A percentile compares a stretch with the other conserved stretches of the same genome.
Evolutionary conservation across 2,329 filamentous ascomycete species (phyloP).

Genomic region (Venturia pyrina): DNA sequence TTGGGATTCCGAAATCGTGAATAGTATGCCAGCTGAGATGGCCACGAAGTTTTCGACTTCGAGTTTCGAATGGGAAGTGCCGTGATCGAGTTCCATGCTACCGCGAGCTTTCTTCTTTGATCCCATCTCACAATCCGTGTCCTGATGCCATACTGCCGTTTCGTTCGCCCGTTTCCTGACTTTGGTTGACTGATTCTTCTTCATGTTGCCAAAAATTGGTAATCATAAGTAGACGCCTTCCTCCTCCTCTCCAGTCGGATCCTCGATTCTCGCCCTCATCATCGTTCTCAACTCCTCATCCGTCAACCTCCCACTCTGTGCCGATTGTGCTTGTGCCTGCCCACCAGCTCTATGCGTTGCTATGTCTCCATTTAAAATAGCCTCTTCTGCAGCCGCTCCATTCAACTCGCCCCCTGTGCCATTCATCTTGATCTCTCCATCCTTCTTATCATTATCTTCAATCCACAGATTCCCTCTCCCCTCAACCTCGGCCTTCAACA

Average conservation of each 20-base stretch:
- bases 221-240: conserved; percentile 50
- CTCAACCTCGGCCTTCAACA: conserved; percentile 54
- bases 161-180: too few relatives aligned
- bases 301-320: conserved; percentile 37
- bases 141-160: too few relatives aligned
- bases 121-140: too few relatives aligned
- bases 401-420: conserved; percentile 14
- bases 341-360: conserved; percentile 49
- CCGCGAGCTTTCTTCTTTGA: too few relatives aligned
- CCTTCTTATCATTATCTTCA: conserved; percentile 15
- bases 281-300: conserved; percentile 50
- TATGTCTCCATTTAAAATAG: conserved; percentile 25
- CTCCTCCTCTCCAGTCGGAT: conserved; percentile 32
- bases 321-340: conserved; percentile 38
- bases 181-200: background rate
- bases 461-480: conserved; percentile 15
- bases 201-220: background rate
- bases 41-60: too few relatives aligned
- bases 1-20: too few relatives aligned
- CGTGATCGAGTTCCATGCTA: too few relatives aligned
- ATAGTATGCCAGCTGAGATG: too few relatives aligned
- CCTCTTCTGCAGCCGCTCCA: conserved; percentile 12
- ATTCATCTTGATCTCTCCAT: background rate
- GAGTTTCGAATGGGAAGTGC: too few relatives aligned
- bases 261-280: conserved; percentile 46